Percentiles rank a stretch among this genome's conserved stretches.
These are phyloP conservation scores for Xylariales sp. DNA, from an alignment of 2,329 filamentous ascomycete genomes.

Conservation along the genomic window DNA sequence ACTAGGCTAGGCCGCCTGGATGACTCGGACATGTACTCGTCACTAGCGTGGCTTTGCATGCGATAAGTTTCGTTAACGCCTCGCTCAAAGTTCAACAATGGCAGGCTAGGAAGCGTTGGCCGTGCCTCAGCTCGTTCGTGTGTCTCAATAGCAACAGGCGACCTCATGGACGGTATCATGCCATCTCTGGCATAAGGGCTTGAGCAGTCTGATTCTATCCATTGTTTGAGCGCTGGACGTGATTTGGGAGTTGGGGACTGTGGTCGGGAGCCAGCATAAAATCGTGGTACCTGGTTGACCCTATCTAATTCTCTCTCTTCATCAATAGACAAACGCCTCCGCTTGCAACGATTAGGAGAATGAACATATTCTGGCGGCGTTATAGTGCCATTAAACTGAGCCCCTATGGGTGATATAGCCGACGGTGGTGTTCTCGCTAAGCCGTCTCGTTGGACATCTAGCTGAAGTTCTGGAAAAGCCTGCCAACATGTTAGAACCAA, in stretches of 20 bases:
- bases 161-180: constrained; percentile 48
- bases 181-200: constrained; percentile 51
- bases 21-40: constrained; percentile 51
- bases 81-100: constrained; percentile 55
- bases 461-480: constrained; percentile 60
- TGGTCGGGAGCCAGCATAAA: constrained; percentile 53
- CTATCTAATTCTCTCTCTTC: constrained; percentile 55
- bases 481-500: constrained; percentile 44
- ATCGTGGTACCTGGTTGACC: constrained; percentile 59
- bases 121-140: constrained; percentile 53
- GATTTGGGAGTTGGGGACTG: constrained; percentile 52
- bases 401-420: constrained; percentile 51
- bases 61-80: constrained; percentile 49
- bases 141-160: constrained; percentile 49
- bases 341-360: constrained; percentile 62
- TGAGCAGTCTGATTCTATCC: constrained; percentile 50
- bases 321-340: constrained; percentile 59
- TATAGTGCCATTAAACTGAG: constrained; percentile 44
- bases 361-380: constrained; percentile 58
- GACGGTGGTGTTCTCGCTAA: constrained; percentile 50
- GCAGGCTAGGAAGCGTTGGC: constrained; percentile 56
- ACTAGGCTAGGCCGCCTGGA: constrained; percentile 44
- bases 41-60: constrained; percentile 50
- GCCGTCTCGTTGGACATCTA: constrained; percentile 51
- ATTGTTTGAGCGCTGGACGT: constrained; percentile 50